Percentiles rank a stretch among this genome's conserved stretches.
These are phyloP conservation scores for Penicillium sclerotigenum DNA, from an alignment of 2,329 filamentous ascomycete genomes.

Conservation along the genomic window DNA sequence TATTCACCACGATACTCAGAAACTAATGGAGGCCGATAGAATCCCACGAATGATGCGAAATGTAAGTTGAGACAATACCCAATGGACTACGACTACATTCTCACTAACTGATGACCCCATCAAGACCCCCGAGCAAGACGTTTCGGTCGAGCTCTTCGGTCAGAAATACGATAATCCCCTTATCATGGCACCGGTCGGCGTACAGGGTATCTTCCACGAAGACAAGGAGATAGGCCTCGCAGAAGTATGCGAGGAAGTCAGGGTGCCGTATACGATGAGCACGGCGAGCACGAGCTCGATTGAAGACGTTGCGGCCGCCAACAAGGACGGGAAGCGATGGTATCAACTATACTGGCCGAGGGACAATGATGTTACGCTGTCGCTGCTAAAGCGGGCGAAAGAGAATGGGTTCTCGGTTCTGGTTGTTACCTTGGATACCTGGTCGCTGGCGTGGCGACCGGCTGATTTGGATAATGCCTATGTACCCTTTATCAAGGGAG, in stretches of 20 bases:
- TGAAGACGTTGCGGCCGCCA: slow-evolving; percentile 62
- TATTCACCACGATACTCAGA: not conserved
- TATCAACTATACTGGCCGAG: slow-evolving; percentile 74
- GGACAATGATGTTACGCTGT: slow-evolving; percentile 63
- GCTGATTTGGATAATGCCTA: slow-evolving; percentile 60
- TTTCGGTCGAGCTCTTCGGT: slow-evolving; percentile 54
- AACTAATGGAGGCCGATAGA: slow-evolving; percentile 32
- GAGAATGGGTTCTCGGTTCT: slow-evolving; percentile 61
- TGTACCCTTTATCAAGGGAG: slow-evolving; percentile 55
- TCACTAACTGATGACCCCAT: not conserved
- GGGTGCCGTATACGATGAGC: slow-evolving; percentile 64
- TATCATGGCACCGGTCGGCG: slow-evolving; percentile 66
- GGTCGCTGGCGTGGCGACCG: slow-evolving; percentile 64
- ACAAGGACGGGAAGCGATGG: slow-evolving; percentile 60
- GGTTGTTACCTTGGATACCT: slow-evolving; percentile 71
- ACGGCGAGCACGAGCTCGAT: slow-evolving; percentile 64
- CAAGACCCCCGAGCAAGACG: slow-evolving; percentile 44
- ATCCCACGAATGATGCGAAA: slow-evolving; percentile 51
- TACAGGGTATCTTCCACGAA: slow-evolving; percentile 64
- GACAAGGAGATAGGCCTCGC: slow-evolving; percentile 65
- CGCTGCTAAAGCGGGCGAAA: slow-evolving; percentile 61
- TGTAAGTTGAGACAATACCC: slow-evolving; percentile 17
- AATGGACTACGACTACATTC: not conserved
- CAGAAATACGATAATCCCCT: slow-evolving; percentile 51
- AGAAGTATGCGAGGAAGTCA: slow-evolving; percentile 57